Base-by-base conservation (phyloP, 768 basidiomycete species). In the Lepiota brunneoincarnata region DNA sequence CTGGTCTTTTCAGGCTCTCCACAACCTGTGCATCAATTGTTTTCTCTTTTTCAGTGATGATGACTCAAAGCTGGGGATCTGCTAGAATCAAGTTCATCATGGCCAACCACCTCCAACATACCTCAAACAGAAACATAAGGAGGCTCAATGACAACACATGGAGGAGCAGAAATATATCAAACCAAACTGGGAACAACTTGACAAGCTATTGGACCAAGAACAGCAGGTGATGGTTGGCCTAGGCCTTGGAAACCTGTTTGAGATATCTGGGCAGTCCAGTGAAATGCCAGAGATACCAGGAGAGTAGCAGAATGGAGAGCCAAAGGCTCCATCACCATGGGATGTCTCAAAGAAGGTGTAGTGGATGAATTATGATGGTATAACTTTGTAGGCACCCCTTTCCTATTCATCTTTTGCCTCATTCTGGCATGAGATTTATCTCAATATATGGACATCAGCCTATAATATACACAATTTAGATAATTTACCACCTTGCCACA, bases 131-230 rank as follows among this genome's bases (percentile, higher is more conserved):
- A 81, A 80, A 55, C 76, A 79, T 6, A 61, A 64, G 34, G 79
- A 82, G 56, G 80, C 81, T 1, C 81, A 81, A 59, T 54, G 67
- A 39, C 75, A 76, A 52, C 81, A 80, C 55, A 57, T 59, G 43
- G 74, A 78, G 34, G 81, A 81, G 57, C 77, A 77, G 64, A 75
- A 76, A 54, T 79, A 81, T 51, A 70, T 81, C 34, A 61, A 61
- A 23, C 67, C 73, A 23, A 72, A 81, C 52, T 71, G 69, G 60
- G 78, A 49, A 24, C 18, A 14, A 14, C 38, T 60, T 28, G 59
- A 60, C 46, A 62, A 62, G 37, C 53, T 66, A 6, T 54, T 71
- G 34, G 66, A 68, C 23, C 63, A 67, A 35, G 69, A 71, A 40
- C 69, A 69, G 44, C 56, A 70, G 58, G 71, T 73, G 10, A 72